Evolutionary conservation across 202 grass and related monocot genomes (phyloP).

Genomic region (Hordeum pubiflorum): DNA sequence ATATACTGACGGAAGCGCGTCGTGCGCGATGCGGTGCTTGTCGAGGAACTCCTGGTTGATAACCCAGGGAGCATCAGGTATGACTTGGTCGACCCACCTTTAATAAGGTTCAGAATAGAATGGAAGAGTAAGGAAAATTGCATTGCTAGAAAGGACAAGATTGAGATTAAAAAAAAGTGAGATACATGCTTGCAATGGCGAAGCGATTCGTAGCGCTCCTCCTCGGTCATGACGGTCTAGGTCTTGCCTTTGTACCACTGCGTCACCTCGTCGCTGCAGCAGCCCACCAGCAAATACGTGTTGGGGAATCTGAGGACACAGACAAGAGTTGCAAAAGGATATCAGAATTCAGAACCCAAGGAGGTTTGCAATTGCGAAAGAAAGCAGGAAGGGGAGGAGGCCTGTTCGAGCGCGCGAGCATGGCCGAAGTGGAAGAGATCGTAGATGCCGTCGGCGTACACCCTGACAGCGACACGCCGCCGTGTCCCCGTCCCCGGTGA

Average conservation of each 20-base stretch:
- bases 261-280: conserved; percentile 54
- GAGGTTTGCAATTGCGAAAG: too few species aligned
- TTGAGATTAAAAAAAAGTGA: too few species aligned
- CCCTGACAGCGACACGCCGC: conserved; percentile 19
- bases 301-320: conserved; percentile 37
- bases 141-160: not conserved
- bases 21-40: conserved; percentile 46
- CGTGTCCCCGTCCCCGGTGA: not conserved
- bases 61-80: conserved; percentile 45
- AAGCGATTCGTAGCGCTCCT: conserved; percentile 50
- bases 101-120: not conserved
- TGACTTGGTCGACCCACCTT: conserved; percentile 52
- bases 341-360: not conserved
- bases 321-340: not conserved
- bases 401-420: conserved; percentile 55
- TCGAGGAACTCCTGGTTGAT: conserved; percentile 52
- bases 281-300: conserved; percentile 45
- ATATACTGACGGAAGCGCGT: conserved; percentile 38
- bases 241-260: conserved; percentile 52
- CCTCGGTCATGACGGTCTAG: conserved; percentile 52
- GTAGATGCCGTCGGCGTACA: conserved; percentile 56
- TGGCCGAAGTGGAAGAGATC: conserved; percentile 67
- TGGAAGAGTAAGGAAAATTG: not conserved
- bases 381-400: not conserved
- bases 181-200: conserved; percentile 53